Evolutionary conservation across 1,284 basidiomycete genomes (phyloP).

Genomic region (Malassezia arunalokei): DNA sequence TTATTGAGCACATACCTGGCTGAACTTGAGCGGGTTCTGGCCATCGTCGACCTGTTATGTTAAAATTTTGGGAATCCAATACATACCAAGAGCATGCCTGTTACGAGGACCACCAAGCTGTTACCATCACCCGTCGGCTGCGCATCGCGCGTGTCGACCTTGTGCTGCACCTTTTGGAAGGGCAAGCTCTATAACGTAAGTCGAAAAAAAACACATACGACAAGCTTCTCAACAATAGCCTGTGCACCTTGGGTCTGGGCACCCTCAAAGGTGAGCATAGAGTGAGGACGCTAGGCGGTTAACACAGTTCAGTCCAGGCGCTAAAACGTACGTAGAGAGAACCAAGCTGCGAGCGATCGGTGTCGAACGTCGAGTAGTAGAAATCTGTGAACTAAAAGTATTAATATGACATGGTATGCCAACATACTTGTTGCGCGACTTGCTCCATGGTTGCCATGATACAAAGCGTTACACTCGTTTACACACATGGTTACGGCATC

Average conservation of each 20-base stretch:
- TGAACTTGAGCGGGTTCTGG: conserved; percentile 25
- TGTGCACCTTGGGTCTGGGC: conserved; percentile 54
- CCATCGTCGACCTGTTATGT: conserved; percentile 21
- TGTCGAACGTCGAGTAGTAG: conserved; percentile 55
- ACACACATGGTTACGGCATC: background rate
- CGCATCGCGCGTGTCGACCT: conserved; percentile 70
- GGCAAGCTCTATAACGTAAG: conserved; percentile 57
- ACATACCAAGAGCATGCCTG: conserved; percentile 58
- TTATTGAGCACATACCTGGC: conserved; percentile 16
- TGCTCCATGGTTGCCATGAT: conserved; percentile 28
- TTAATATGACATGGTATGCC: background rate
- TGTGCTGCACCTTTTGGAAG: conserved; percentile 70
- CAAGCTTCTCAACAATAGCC: conserved; percentile 67
- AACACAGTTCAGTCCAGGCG: background rate
- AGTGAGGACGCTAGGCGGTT: conserved; percentile 57
- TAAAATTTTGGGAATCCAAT: background rate
- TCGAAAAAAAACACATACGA: conserved; percentile 16
- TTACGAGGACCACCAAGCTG: conserved; percentile 73
- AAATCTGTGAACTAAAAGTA: conserved; percentile 38
- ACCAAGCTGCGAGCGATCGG: conserved; percentile 52
- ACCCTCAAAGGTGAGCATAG: conserved; percentile 84
- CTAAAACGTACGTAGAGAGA: conserved; percentile 60
- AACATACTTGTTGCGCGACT: conserved; percentile 32
- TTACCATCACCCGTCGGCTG: conserved; percentile 66
- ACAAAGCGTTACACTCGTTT: background rate